These are phyloP conservation scores for Croton laevigatus DNA, from an alignment of 441 rosid genomes.

Conservation along the genomic window DNA sequence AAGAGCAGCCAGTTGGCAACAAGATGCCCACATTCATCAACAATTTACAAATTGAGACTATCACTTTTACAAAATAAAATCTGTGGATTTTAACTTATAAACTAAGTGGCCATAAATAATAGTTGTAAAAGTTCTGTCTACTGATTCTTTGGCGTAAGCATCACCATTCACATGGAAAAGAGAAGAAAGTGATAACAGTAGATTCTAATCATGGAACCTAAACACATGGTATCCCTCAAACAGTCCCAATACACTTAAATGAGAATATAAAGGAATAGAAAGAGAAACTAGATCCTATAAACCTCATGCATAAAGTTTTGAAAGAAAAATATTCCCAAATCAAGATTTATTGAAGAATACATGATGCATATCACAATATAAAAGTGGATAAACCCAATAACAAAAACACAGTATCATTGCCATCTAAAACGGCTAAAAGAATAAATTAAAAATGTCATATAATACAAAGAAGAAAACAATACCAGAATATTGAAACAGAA, in stretches of 20 bases:
- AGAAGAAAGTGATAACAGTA: conserved; percentile 11
- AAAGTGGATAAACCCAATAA: conserved; percentile 10
- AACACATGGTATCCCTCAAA: conserved; percentile 19
- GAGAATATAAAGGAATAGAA: conserved; percentile 20
- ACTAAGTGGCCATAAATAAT: not conserved
- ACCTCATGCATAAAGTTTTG: conserved; percentile 11
- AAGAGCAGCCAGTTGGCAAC: not conserved
- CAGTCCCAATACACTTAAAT: conserved; percentile 12
- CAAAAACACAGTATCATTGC: conserved; percentile 14
- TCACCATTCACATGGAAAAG: not conserved
- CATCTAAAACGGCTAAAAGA: conserved; percentile 12
- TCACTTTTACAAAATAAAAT: not conserved
- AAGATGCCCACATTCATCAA: not conserved
- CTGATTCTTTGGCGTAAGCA: conserved; percentile 1
- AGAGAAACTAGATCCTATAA: conserved; percentile 19
- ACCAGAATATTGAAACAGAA: conserved; percentile 5
- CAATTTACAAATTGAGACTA: not conserved
- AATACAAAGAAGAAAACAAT: conserved; percentile 8
- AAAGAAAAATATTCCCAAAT: conserved; percentile 27
- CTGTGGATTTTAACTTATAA: not conserved
- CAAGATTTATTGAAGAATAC: conserved; percentile 19
- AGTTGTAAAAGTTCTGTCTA: conserved; percentile 1
- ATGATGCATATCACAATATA: conserved; percentile 9
- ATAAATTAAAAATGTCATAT: not conserved
- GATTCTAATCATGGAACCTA: conserved; percentile 15